Conservation (phyloP, 345 rosid species). For the Ceriops tagal region DNA sequence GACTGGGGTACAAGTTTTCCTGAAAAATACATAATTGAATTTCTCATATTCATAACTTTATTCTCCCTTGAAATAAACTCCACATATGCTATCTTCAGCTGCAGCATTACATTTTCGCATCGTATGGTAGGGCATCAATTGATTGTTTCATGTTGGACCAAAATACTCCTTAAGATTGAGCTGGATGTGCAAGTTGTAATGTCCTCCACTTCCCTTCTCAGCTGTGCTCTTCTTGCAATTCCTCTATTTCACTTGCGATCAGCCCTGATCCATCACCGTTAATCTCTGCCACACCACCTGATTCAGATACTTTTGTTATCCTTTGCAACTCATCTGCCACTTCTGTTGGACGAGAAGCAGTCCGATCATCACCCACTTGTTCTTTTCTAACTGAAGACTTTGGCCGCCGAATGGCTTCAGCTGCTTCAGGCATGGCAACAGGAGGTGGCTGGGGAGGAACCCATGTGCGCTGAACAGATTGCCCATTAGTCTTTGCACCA, state of each 20-base stretch:
- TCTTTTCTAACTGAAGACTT: conserved; percentile 58
- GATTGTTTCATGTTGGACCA: background rate
- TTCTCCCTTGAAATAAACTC: background rate
- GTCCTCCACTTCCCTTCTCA: conserved; percentile 33
- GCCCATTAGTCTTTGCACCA: conserved; percentile 42
- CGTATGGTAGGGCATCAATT: background rate
- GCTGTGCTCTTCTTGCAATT: conserved; percentile 45
- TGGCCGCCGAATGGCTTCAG: conserved; percentile 87
- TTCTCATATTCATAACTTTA: conserved; percentile 7
- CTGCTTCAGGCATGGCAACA: conserved; percentile 88
- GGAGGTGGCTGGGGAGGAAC: conserved; percentile 97
- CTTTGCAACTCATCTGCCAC: conserved; percentile 60
- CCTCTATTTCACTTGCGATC: conserved; percentile 52
- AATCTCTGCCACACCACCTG: conserved; percentile 42
- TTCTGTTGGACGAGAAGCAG: conserved; percentile 31
- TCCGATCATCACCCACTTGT: conserved; percentile 43
- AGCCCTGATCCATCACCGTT: conserved; percentile 36
- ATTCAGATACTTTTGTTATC: conserved; percentile 66
- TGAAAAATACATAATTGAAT: too few species aligned
- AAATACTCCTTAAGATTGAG: background rate
- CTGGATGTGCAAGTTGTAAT: conserved; percentile 4
- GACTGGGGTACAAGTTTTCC: too few species aligned
- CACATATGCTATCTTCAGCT: background rate
- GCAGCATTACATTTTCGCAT: background rate
- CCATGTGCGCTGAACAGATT: conserved; percentile 64